Conservation (phyloP, 1,284 basidiomycete genomes). For the Mycena citricolor region DNA sequence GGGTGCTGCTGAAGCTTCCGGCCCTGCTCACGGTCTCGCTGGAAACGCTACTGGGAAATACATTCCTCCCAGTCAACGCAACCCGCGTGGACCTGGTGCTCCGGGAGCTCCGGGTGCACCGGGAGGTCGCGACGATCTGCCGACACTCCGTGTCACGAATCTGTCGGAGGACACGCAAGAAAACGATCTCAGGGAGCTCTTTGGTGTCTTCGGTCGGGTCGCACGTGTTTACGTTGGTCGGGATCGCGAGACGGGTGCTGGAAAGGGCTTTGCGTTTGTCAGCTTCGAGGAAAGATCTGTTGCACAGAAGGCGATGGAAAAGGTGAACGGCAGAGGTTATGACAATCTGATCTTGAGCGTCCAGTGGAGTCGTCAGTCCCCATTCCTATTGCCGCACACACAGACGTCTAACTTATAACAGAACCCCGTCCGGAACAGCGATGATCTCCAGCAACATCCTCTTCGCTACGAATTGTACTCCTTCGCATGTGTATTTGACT, state of each 20-base stretch:
- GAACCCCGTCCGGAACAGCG: constrained; percentile 43
- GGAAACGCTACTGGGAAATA: constrained; percentile 68
- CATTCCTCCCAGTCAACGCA: constrained; percentile 92
- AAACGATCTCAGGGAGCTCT: constrained; percentile 91
- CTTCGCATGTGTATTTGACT: too few species aligned
- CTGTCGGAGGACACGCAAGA: constrained; percentile 95
- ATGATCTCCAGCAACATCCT: too few species aligned
- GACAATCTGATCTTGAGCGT: constrained; percentile 87
- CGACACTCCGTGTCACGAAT: constrained; percentile 96
- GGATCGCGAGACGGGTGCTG: constrained; percentile 92
- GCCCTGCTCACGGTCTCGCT: constrained; percentile 17
- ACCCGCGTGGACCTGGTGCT: constrained; percentile 51
- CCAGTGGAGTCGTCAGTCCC: constrained; percentile 79
- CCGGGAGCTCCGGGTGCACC: constrained; percentile 73
- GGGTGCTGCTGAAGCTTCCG: constrained; percentile 36
- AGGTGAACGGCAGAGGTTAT: constrained; percentile 91
- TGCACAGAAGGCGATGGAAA: constrained; percentile 90
- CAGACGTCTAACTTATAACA: constrained; percentile 21
- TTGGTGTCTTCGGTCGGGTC: constrained; percentile 81
- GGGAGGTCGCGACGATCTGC: constrained; percentile 82
- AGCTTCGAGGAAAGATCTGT: constrained; percentile 84
- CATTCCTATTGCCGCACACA: constrained; percentile 1
- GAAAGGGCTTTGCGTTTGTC: constrained; percentile 96
- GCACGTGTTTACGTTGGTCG: constrained; percentile 92
- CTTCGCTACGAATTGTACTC: too few species aligned